Evolutionary conservation across 768 basidiomycete genomes (phyloP), one percentile per base, ranked within the genome.

Genomic region (Mycena crocata): DNA sequence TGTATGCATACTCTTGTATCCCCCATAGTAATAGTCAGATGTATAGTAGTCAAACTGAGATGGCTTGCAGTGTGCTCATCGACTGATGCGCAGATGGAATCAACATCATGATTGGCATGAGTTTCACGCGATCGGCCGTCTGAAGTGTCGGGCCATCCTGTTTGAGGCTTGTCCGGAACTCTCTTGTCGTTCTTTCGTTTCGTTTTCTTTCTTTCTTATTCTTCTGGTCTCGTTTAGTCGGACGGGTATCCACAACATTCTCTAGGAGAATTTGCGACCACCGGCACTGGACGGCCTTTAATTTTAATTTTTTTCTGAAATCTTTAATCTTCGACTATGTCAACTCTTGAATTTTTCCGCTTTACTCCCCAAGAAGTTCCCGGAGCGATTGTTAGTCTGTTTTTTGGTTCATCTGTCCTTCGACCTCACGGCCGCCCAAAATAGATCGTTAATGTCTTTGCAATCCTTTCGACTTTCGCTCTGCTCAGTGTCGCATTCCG

Each of bases 391-490:
- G 83, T 86, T 72, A 70, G 83, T 65, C 50, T n/a, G 23, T 12
- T 46, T 4, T 28, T 15, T 23, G 1, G 73, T 21, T 28, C 28
- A 48, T 52, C 37, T 26, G 26, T 49, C 31, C 7, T 32, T 32
- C 39, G 15, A 50, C n/a, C 62, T 44, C 24, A 56, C 50, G 24
- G 30, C 7, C n/a, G 30, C 34, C 4, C 49, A 23, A 31, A 40
- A 49, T 15, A 86, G 86, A 81, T 82, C 58, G 82, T 88, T 64
- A 83, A 85, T 62, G 77, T 79, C 24, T 87, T 90, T 71, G 86
- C 89, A 21, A 63, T 86, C 46, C 71, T 89, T 32, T 89, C 90
- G 12, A 76, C 86, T 23, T 60, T 87, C 35, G 88, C 87, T 5
- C 75, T 92, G 42, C 70, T 81, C 23, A 85, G 84, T 17, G 84